A percentile compares a stretch with the other conserved stretches of the same genome.
Evolutionary conservation across 164 flowering plant species (phyloP).

Genomic region (Nelumbo lutea): DNA sequence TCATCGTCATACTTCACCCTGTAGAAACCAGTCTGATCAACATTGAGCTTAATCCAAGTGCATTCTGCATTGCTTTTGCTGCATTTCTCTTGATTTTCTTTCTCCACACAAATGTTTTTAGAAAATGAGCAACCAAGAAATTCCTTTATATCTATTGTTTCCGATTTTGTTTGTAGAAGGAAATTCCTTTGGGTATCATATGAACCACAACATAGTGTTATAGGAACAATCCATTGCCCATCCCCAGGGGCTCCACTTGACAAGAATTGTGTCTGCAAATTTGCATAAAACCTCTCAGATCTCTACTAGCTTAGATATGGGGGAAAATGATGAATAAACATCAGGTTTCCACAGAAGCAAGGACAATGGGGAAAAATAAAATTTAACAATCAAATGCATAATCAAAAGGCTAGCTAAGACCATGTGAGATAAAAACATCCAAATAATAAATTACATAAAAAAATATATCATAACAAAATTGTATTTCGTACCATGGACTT

Average conservation of each 20-base stretch:
- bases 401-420: too few relatives aligned
- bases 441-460: too few relatives aligned
- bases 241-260: conserved; percentile 71
- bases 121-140: conserved; percentile 24
- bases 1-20: conserved; percentile 93
- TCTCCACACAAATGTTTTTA: conserved; percentile 3
- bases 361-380: too few relatives aligned
- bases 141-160: conserved; percentile 38
- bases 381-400: too few relatives aligned
- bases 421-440: too few relatives aligned
- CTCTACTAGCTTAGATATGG: too few relatives aligned
- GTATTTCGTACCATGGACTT: too few relatives aligned
- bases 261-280: conserved; percentile 74
- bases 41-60: conserved; percentile 80
- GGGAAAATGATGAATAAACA: too few relatives aligned
- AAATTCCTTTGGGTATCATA: conserved; percentile 59
- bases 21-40: conserved; percentile 88
- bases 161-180: conserved; percentile 45
- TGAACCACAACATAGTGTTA: conserved; percentile 77
- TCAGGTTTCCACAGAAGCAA: too few relatives aligned
- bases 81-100: conserved; percentile 7
- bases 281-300: background rate
- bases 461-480: too few relatives aligned
- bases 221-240: conserved; percentile 94
- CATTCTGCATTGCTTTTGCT: conserved; percentile 3